These are phyloP conservation scores for Rosa persica DNA, from an alignment of 306 rosid species.

Conservation along the genomic window DNA sequence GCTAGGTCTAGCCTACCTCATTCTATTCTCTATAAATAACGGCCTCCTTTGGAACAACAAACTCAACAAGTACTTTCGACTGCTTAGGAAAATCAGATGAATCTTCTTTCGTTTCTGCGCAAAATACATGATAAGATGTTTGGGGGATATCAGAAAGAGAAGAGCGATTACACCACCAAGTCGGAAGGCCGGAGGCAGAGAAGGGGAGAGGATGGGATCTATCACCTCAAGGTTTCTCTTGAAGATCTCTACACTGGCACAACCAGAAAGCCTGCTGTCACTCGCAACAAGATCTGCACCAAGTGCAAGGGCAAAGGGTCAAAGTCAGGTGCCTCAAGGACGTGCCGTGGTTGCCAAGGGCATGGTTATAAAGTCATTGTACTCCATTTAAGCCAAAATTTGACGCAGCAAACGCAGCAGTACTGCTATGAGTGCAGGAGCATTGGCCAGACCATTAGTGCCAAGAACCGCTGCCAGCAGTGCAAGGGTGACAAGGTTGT, in stretches of 20 bases:
- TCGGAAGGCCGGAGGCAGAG: too few species aligned
- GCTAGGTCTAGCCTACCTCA: neutral
- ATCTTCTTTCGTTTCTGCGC: too few species aligned
- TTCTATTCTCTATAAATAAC: neutral
- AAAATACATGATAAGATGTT: too few species aligned
- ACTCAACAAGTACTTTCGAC: neutral
- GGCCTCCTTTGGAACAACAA: neutral
- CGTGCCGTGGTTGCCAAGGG: constrained; percentile 88
- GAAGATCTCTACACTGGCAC: constrained; percentile 82
- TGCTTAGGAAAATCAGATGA: neutral
- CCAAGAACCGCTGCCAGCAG: constrained; percentile 76
- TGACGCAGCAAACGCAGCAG: constrained; percentile 97
- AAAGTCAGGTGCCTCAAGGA: constrained; percentile 84
- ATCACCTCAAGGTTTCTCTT: constrained; percentile 87
- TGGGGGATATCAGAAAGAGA: too few species aligned
- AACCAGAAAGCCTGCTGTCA: constrained; percentile 80
- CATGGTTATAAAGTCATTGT: constrained; percentile 82
- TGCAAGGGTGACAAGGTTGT: constrained; percentile 92
- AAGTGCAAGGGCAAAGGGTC: constrained; percentile 95
- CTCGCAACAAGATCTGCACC: constrained; percentile 74
- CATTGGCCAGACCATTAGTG: constrained; percentile 79
- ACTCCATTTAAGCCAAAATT: constrained; percentile 67
- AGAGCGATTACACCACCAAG: too few species aligned
- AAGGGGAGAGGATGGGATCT: constrained; percentile 79
- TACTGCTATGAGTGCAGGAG: constrained; percentile 92